Percentiles rank a stretch among this genome's conserved stretches.
These are phyloP conservation scores for Ploettnerulaceae sp. DNA, from an alignment of 2,329 filamentous ascomycete genomes.

Conservation along the genomic window DNA sequence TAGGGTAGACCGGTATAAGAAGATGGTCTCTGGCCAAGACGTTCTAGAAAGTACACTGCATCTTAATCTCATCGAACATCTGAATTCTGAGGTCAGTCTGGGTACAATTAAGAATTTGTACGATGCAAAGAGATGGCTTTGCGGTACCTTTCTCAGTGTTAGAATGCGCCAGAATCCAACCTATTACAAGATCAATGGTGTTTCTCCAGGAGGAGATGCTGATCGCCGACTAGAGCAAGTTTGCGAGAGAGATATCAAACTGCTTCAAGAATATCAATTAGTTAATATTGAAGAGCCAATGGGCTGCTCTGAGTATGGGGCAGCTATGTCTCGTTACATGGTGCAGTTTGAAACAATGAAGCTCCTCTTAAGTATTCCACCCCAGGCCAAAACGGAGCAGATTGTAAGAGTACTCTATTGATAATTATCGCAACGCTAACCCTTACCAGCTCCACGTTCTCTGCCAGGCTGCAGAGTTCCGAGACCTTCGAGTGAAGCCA, in stretches of 20 bases:
- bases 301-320: conserved; percentile 64
- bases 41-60: conserved; percentile 74
- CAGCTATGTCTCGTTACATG: conserved; percentile 80
- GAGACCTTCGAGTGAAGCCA: conserved; percentile 63
- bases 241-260: conserved; percentile 61
- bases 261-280: conserved; percentile 57
- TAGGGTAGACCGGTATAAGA: conserved; percentile 63
- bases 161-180: conserved; percentile 65
- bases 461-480: conserved; percentile 66
- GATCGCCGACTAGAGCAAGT: conserved; percentile 65
- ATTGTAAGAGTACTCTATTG: conserved; percentile 50
- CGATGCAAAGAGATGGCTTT: conserved; percentile 69
- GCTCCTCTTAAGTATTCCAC: conserved; percentile 56
- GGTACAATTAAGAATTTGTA: conserved; percentile 62
- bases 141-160: conserved; percentile 72
- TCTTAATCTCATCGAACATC: conserved; percentile 71
- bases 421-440: conserved; percentile 19
- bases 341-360: conserved; percentile 78
- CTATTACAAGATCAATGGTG: conserved; percentile 62
- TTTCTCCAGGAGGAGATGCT: conserved; percentile 43
- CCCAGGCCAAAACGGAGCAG: conserved; percentile 56
- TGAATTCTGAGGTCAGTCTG: conserved; percentile 79
- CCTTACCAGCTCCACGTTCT: conserved; percentile 57
- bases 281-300: conserved; percentile 48
- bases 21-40: conserved; percentile 68